These are phyloP conservation scores for Calonectria naviculata DNA, from an alignment of 2,329 filamentous ascomycete genomes.

Conservation along the genomic window DNA sequence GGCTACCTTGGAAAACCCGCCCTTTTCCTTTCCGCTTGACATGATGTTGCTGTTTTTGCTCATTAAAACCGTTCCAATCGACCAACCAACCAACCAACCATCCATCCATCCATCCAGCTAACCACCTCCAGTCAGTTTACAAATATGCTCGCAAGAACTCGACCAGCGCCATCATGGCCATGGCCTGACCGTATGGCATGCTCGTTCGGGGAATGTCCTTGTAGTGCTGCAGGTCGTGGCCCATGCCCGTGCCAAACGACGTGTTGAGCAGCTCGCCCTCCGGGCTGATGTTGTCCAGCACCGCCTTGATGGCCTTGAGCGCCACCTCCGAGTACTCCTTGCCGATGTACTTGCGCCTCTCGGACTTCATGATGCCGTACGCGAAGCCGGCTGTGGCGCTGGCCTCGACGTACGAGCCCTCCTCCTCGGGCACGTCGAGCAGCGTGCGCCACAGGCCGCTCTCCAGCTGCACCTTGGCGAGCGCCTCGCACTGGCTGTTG, in stretches of 20 bases:
- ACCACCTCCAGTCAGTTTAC: conserved; percentile 11
- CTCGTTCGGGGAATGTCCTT: conserved; percentile 80
- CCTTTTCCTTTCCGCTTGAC: background rate
- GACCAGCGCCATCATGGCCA: conserved; percentile 85
- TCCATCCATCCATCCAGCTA: too few relatives aligned
- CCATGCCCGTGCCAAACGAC: conserved; percentile 85
- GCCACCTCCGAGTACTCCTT: conserved; percentile 70
- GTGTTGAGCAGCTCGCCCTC: conserved; percentile 79
- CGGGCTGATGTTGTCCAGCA: conserved; percentile 72
- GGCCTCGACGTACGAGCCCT: conserved; percentile 80
- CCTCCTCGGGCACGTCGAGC: conserved; percentile 71
- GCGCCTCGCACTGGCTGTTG: conserved; percentile 74
- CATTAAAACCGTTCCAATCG: background rate
- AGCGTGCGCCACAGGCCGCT: conserved; percentile 81
- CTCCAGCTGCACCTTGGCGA: conserved; percentile 68
- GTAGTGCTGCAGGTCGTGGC: conserved; percentile 78
- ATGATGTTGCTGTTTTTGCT: background rate
- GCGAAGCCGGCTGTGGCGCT: conserved; percentile 86
- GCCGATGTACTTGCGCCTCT: conserved; percentile 76
- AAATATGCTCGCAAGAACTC: conserved; percentile 72
- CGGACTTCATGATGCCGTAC: conserved; percentile 81
- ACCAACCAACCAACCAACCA: too few relatives aligned
- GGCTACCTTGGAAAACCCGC: background rate
- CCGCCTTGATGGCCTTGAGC: conserved; percentile 73
- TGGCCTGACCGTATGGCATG: conserved; percentile 88